phyloP scores from a whole-genome alignment of 176 grass and related monocot species.

The Hordeum marinum region DNA sequence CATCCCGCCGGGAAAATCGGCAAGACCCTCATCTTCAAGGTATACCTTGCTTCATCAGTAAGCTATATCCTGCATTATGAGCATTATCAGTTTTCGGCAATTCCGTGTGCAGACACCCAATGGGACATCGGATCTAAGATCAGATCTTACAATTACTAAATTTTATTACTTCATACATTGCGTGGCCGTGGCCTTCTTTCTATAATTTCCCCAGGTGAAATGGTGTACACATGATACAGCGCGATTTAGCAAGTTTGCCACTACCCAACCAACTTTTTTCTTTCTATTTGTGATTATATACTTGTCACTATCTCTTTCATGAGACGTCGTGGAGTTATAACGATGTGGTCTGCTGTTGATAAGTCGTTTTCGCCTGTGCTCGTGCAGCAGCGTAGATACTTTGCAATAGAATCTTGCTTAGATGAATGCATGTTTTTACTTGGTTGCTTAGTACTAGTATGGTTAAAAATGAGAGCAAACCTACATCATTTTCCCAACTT shows the following conservation, averaged over 20 bases:
- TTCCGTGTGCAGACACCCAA: background rate
- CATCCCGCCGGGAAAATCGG: constrained; percentile 97
- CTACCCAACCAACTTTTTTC: background rate
- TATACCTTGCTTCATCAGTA: constrained; percentile 22
- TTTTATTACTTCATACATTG: background rate
- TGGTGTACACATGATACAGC: background rate
- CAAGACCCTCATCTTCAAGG: constrained; percentile 96
- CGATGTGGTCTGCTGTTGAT: background rate
- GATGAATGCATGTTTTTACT: background rate
- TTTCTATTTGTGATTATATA: background rate
- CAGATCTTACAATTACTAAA: constrained; percentile 5
- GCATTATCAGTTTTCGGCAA: background rate
- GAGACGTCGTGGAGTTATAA: background rate
- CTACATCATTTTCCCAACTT: background rate
- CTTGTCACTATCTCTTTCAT: background rate
- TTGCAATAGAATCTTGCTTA: background rate
- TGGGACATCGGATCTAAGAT: constrained; percentile 23
- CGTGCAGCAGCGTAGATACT: background rate
- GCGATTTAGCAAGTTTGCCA: background rate
- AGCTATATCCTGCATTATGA: background rate
- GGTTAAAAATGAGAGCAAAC: background rate
- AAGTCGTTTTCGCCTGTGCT: background rate
- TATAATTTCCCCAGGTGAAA: background rate
- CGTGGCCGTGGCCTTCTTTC: background rate
- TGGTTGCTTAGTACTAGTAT: background rate